These are phyloP conservation scores for Phytophthora vignae DNA, from an alignment of 352 stramenopile genomes.

Conservation along the genomic window DNA sequence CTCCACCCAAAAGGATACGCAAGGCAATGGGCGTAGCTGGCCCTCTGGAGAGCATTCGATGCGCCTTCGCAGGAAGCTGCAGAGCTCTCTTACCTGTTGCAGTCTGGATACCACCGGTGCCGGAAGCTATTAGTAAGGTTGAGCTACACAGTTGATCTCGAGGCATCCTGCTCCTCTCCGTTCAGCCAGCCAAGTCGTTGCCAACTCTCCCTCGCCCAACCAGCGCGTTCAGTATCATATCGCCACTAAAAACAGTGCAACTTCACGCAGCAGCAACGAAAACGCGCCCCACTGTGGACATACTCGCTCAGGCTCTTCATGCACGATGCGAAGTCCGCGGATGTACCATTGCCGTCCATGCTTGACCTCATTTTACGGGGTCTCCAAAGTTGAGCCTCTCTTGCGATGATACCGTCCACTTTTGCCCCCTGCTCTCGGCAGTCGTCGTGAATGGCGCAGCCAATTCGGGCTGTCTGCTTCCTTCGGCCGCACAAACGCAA, in stretches of 20 bases:
- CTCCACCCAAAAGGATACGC: conserved; percentile 39
- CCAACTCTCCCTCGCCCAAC: conserved; percentile 94
- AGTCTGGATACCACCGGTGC: conserved; percentile 86
- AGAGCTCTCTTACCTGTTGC: conserved; percentile 68
- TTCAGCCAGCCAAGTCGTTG: conserved; percentile 94
- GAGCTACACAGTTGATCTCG: conserved; percentile 74
- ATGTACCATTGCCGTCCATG: conserved; percentile 37
- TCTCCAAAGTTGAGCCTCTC: too few relatives aligned
- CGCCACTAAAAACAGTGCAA: too few relatives aligned
- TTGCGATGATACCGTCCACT: too few relatives aligned
- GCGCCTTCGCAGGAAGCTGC: background rate
- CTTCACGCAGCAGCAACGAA: too few relatives aligned
- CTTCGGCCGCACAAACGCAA: too few relatives aligned
- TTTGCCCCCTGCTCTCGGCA: too few relatives aligned
- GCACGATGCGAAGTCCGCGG: conserved; percentile 52
- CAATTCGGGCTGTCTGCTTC: too few relatives aligned
- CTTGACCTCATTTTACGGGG: too few relatives aligned
- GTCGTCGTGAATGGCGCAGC: too few relatives aligned
- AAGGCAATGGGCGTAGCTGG: background rate
- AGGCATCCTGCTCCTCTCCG: conserved; percentile 93
- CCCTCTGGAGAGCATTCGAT: too few relatives aligned
- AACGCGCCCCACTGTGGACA: conserved; percentile 39
- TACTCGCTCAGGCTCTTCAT: conserved; percentile 48
- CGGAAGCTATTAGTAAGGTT: conserved; percentile 96
- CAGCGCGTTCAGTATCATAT: background rate